A percentile compares a stretch with the other conserved stretches of the same genome.
Conservation (phyloP, 2,329 filamentous ascomycete species). For the Plenodomus biglobosus region DNA sequence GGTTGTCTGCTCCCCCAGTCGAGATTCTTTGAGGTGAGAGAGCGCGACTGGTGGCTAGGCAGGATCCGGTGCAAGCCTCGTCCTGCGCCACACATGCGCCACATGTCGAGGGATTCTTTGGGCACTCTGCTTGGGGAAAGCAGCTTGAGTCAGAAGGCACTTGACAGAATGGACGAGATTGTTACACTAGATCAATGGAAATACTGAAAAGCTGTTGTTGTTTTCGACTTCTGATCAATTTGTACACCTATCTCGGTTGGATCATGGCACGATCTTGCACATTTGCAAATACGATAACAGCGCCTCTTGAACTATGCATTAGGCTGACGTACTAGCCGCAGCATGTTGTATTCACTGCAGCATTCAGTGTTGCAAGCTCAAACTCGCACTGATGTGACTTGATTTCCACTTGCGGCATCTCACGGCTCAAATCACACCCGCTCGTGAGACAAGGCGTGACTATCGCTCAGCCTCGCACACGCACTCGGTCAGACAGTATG, state of each 20-base stretch:
- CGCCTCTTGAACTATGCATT: too few species aligned
- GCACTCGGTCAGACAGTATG: not conserved
- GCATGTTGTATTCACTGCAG: too few species aligned
- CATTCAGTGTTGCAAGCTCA: not conserved
- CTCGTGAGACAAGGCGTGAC: constrained; percentile 13
- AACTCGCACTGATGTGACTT: not conserved
- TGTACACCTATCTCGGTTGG: too few species aligned
- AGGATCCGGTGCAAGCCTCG: constrained; percentile 3
- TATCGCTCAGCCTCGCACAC: constrained; percentile 7
- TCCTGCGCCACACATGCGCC: constrained; percentile 11
- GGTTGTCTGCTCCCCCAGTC: constrained; percentile 9
- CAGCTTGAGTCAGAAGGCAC: not conserved
- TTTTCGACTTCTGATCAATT: too few species aligned
- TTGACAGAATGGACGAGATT: not conserved
- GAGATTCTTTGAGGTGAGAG: constrained; percentile 27
- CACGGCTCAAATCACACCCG: not conserved
- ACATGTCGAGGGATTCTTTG: constrained; percentile 1
- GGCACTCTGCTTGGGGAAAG: not conserved
- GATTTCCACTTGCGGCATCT: not conserved
- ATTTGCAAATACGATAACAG: too few species aligned
- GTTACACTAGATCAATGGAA: too few species aligned
- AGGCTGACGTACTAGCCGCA: too few species aligned
- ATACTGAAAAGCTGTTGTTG: too few species aligned
- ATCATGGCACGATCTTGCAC: too few species aligned
- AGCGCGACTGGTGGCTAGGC: constrained; percentile 10